Conservation (phyloP, 2,329 filamentous ascomycete species). For the Alternaria gaisen region DNA sequence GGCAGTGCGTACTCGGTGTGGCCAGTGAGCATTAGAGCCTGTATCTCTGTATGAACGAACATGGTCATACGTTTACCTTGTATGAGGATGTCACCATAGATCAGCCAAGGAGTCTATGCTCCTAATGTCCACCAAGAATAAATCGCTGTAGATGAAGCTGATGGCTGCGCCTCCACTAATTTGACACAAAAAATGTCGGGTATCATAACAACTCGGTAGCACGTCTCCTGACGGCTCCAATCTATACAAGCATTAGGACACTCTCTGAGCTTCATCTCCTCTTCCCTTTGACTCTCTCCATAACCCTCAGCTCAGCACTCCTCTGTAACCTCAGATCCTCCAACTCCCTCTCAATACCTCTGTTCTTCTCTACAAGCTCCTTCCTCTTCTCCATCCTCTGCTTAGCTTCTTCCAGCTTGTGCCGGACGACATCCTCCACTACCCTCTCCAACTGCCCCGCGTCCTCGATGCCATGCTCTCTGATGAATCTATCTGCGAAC, state of each 20-base stretch:
- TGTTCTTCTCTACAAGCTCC: slow-evolving; percentile 53
- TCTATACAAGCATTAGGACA: neutral
- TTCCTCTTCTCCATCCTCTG: slow-evolving; percentile 52
- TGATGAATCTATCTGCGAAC: slow-evolving; percentile 54
- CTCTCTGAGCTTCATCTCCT: slow-evolving; percentile 26
- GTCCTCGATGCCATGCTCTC: slow-evolving; percentile 47
- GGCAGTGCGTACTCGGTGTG: neutral
- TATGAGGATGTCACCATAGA: neutral
- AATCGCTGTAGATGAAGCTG: neutral
- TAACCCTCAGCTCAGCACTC: slow-evolving; percentile 56
- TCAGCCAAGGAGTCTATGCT: neutral
- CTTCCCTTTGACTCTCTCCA: slow-evolving; percentile 51
- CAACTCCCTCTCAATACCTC: slow-evolving; percentile 54
- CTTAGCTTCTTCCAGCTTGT: slow-evolving; percentile 49
- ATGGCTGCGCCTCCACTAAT: neutral
- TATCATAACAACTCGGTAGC: slow-evolving; percentile 10
- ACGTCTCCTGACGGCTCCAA: neutral
- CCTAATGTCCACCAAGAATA: neutral
- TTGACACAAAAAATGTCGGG: slow-evolving; percentile 18
- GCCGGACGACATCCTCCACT: slow-evolving; percentile 44
- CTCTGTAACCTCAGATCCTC: slow-evolving; percentile 55
- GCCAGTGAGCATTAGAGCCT: neutral
- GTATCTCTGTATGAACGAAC: neutral
- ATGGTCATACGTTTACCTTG: neutral
- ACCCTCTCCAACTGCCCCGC: slow-evolving; percentile 47